phyloP scores from a whole-genome alignment of 306 rosid species.

The Vigna radiata region DNA sequence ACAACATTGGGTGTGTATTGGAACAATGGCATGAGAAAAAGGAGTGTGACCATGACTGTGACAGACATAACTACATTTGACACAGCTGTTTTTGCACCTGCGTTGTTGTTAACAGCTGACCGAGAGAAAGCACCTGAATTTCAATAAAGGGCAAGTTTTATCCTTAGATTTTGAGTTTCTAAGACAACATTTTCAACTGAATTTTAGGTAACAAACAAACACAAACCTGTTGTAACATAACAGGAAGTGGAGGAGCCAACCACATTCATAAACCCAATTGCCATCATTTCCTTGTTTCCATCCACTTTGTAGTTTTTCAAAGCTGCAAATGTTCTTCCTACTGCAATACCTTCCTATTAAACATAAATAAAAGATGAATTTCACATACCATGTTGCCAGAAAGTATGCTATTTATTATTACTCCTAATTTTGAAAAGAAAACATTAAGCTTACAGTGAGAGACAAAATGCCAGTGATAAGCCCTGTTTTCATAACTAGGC shows the following conservation, averaged over 20 bases:
- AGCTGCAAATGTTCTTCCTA: conserved; percentile 95
- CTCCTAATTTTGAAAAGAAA: neutral
- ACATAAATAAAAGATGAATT: neutral
- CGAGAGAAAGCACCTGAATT: conserved; percentile 87
- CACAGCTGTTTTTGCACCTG: conserved; percentile 88
- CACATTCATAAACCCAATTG: conserved; percentile 92
- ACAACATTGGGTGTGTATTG: conserved; percentile 92
- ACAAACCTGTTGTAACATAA: conserved; percentile 88
- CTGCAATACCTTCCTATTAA: conserved; percentile 95
- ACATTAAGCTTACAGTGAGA: conserved; percentile 72
- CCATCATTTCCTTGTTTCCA: conserved; percentile 99
- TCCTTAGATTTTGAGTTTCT: conserved; percentile 16
- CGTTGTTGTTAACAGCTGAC: conserved; percentile 93
- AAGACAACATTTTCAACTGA: conserved; percentile 4
- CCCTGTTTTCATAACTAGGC: conserved; percentile 77
- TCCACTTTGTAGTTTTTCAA: conserved; percentile 82
- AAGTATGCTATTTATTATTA: neutral
- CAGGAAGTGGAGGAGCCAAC: conserved; percentile 95
- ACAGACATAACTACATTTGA: conserved; percentile 92
- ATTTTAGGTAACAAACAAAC: neutral
- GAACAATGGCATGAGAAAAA: conserved; percentile 91
- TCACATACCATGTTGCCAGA: neutral
- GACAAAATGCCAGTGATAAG: conserved; percentile 90
- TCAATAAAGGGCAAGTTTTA: conserved; percentile 4
- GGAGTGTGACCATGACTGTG: conserved; percentile 92